A percentile compares a stretch with the other conserved stretches of the same genome.
These are phyloP conservation scores for Candida coleopterorum DNA, from an alignment of 805 yeast species.

Conservation along the genomic window DNA sequence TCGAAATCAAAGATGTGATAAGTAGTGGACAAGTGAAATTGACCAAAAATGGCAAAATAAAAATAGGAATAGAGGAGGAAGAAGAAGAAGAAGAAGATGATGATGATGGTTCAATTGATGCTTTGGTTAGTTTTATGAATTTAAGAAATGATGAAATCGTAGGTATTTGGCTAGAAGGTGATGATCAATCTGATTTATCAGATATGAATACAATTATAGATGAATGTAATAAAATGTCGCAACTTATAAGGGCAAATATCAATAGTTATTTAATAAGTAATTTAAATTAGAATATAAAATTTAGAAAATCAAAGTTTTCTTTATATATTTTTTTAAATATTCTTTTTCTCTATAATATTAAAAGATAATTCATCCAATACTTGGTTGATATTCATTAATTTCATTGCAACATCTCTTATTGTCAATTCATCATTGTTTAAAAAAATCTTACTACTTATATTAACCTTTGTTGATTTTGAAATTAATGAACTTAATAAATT, in stretches of 20 bases:
- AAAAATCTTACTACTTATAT: conserved; percentile 35
- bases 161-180: conserved; percentile 50
- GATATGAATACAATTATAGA: conserved; percentile 26
- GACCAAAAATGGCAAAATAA: conserved; percentile 8
- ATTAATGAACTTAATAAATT: conserved; percentile 23
- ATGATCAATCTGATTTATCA: conserved; percentile 15
- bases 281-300: not conserved
- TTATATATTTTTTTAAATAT: conserved; percentile 2
- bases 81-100: conserved; percentile 10
- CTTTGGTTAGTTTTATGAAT: conserved; percentile 48
- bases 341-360: conserved; percentile 5
- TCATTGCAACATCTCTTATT: conserved; percentile 23
- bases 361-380: conserved; percentile 30
- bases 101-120: conserved; percentile 29
- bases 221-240: conserved; percentile 43
- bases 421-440: conserved; percentile 22
- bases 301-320: not conserved
- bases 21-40: conserved; percentile 51
- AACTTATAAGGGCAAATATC: conserved; percentile 38
- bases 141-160: conserved; percentile 54
- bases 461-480: conserved; percentile 31
- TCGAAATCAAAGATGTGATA: conserved; percentile 74
- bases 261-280: conserved; percentile 37
- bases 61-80: conserved; percentile 16
- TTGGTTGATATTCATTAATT: conserved; percentile 30